These are phyloP conservation scores for Metroxylon sagu DNA, from an alignment of 176 grass and related monocot species.

Conservation along the genomic window DNA sequence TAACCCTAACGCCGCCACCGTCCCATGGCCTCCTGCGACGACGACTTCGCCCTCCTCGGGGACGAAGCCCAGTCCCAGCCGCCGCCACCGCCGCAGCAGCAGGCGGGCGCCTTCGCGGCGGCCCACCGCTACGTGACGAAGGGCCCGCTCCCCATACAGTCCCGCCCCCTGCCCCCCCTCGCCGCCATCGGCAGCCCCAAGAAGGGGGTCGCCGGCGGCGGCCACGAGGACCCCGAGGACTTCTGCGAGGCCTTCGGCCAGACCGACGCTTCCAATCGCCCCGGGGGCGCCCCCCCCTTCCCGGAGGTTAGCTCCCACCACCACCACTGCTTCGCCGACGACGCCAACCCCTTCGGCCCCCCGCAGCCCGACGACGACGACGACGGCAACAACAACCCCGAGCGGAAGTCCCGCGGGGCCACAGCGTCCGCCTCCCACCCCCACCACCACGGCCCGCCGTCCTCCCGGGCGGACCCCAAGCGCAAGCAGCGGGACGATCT, in stretches of 20 bases:
- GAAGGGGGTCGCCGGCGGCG: conserved; percentile 9
- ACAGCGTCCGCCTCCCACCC: not conserved
- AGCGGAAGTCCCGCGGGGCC: conserved; percentile 13
- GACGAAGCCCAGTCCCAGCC: conserved; percentile 36
- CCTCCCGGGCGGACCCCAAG: conserved; percentile 17
- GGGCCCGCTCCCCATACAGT: conserved; percentile 4
- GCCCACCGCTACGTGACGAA: conserved; percentile 11
- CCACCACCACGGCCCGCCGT: conserved; percentile 1
- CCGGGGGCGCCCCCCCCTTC: not conserved
- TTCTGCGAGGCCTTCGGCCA: conserved; percentile 17
- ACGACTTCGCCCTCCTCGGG: conserved; percentile 65
- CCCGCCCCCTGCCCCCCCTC: not conserved
- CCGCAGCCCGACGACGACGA: conserved; percentile 29
- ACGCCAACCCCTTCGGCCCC: conserved; percentile 17
- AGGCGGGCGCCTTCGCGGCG: conserved; percentile 19
- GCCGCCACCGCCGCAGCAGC: conserved; percentile 12
- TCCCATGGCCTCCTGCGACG: conserved; percentile 86
- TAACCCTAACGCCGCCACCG: conserved; percentile 21
- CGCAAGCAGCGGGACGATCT: conserved; percentile 63
- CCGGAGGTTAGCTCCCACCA: not conserved
- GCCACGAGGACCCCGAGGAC: conserved; percentile 7
- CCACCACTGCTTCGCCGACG: conserved; percentile 14
- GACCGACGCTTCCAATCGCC: conserved; percentile 17
- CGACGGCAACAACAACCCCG: conserved; percentile 18
- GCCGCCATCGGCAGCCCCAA: not conserved